A percentile compares a stretch with the other conserved stretches of the same genome.
Evolutionary conservation across 1,139 yeast species (phyloP).

Genomic region (Yamadazyma dendronema): DNA sequence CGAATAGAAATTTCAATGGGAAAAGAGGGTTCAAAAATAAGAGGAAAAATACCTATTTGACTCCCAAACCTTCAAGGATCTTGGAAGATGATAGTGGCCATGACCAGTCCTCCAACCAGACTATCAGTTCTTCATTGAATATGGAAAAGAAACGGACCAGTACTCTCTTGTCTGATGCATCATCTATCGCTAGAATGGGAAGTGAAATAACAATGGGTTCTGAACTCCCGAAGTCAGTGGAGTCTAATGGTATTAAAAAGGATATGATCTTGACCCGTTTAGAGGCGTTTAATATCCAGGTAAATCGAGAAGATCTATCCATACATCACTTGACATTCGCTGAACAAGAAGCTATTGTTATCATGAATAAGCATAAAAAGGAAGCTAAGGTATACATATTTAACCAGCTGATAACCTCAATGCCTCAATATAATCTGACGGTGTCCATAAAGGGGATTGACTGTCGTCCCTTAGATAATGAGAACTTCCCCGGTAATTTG

Average conservation of each 20-base stretch:
- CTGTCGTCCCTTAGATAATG: constrained; percentile 37
- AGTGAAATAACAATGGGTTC: constrained; percentile 33
- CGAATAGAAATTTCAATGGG: constrained; percentile 23
- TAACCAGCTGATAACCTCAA: constrained; percentile 33
- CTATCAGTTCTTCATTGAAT: constrained; percentile 27
- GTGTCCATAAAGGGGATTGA: constrained; percentile 39
- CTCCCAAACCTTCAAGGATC: constrained; percentile 44
- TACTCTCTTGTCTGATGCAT: constrained; percentile 52
- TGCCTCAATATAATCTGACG: constrained; percentile 34
- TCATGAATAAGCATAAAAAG: constrained; percentile 30
- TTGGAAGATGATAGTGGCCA: constrained; percentile 38
- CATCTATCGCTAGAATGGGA: constrained; percentile 65
- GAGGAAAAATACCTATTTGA: constrained; percentile 29
- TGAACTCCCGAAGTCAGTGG: constrained; percentile 26
- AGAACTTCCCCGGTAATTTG: constrained; percentile 37
- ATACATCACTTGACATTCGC: constrained; percentile 45
- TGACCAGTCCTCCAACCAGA: constrained; percentile 2
- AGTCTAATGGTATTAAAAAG: constrained; percentile 43
- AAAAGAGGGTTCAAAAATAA: constrained; percentile 17
- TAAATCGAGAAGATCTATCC: constrained; percentile 32
- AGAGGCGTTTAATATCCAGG: constrained; percentile 40
- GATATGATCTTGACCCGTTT: constrained; percentile 68
- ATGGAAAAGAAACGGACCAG: constrained; percentile 55
- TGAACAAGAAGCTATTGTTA: constrained; percentile 59
- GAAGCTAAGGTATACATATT: constrained; percentile 53